Conservation (phyloP, 208 protist species). For the Naegleria lovaniensis region DNA sequence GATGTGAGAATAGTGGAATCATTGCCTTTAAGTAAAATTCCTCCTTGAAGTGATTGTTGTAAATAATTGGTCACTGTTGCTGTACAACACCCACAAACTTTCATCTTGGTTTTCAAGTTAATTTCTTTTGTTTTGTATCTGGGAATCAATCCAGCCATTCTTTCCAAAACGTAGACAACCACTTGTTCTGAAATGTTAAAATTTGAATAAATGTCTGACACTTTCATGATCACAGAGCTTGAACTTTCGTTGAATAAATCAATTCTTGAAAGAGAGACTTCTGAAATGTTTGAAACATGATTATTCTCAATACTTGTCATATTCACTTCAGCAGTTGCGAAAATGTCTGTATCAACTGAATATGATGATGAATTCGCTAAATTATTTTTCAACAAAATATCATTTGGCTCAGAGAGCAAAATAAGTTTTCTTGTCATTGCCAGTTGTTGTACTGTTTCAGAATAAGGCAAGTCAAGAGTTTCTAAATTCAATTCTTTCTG, state of each 20-base stretch:
- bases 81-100: neutral
- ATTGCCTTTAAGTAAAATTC: neutral
- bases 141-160: neutral
- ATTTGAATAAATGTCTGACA: too few relatives aligned
- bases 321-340: neutral
- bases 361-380: neutral
- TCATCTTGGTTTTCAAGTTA: neutral
- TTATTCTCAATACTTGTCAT: neutral
- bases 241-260: neutral
- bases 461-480: neutral
- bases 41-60: neutral
- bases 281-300: neutral
- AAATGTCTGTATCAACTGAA: neutral
- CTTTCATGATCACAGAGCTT: neutral
- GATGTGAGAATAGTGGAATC: neutral
- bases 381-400: neutral
- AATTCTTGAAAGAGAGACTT: neutral
- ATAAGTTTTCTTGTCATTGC: neutral
- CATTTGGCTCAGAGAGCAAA: neutral
- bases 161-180: neutral
- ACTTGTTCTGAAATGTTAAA: neutral
- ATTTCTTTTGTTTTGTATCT: neutral
- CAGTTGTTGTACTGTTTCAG: too few relatives aligned
- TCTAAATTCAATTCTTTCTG: neutral
- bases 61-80: neutral